These are phyloP conservation scores for Trichoderma endophyticum DNA, from an alignment of 2,329 filamentous ascomycete species.

Conservation along the genomic window DNA sequence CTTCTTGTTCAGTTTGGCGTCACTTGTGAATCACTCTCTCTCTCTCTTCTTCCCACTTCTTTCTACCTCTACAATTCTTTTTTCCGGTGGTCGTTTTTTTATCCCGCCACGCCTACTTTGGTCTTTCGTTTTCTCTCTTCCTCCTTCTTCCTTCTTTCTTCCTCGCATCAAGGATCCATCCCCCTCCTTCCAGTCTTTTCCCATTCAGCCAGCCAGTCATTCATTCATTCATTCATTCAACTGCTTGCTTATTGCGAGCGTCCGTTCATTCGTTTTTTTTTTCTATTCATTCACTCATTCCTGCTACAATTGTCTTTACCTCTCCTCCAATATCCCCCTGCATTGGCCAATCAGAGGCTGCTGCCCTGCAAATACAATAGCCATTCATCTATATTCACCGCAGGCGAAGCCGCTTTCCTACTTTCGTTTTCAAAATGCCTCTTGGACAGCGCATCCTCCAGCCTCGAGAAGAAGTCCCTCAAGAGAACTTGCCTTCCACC, in stretches of 20 bases:
- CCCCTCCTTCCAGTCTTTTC: neutral
- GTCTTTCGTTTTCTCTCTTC: neutral
- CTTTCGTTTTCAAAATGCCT: neutral
- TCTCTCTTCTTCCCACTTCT: neutral
- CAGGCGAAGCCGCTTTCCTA: neutral
- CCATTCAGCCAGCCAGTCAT: neutral
- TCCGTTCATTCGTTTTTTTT: neutral
- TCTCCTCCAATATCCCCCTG: neutral
- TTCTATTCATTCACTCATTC: neutral
- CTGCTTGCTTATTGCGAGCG: neutral
- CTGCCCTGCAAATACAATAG: neutral
- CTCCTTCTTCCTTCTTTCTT: neutral
- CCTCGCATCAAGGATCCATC: neutral
- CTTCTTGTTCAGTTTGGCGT: neutral
- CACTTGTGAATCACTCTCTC: neutral
- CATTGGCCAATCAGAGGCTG: neutral
- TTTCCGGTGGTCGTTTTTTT: neutral
- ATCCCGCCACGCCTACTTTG: neutral
- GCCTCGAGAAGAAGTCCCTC: neutral
- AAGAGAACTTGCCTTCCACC: conserved; percentile 6
- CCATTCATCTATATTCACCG: neutral
- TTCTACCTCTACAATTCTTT: neutral
- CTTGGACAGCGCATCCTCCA: neutral
- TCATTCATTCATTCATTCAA: neutral
- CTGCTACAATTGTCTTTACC: neutral